phyloP scores from a whole-genome alignment of 164 flowering plant species.

The Chimonanthus salicifolius region DNA sequence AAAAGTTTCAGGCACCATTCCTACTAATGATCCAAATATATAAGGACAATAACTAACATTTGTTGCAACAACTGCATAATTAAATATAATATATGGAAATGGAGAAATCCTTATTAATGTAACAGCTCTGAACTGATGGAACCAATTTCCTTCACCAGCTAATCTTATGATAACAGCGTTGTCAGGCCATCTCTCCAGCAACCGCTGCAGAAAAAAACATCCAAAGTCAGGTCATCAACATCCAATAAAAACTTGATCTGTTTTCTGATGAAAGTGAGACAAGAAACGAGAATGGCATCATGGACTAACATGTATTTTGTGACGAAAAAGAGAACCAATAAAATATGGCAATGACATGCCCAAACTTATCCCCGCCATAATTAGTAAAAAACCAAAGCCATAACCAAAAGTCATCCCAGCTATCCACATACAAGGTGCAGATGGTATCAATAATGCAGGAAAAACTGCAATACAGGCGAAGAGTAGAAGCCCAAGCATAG shows the following conservation, averaged over 20 bases:
- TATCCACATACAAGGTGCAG: constrained; percentile 94
- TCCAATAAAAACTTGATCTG: neutral
- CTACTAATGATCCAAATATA: constrained; percentile 64
- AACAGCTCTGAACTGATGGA: constrained; percentile 78
- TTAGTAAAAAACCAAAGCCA: constrained; percentile 61
- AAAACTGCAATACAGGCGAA: constrained; percentile 74
- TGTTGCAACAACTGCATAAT: constrained; percentile 88
- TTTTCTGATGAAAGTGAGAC: neutral
- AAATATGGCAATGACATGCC: too few relatives aligned
- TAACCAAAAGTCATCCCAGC: constrained; percentile 97
- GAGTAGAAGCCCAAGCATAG: constrained; percentile 57
- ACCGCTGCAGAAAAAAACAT: constrained; percentile 35
- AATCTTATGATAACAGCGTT: constrained; percentile 70
- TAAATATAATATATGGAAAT: constrained; percentile 80
- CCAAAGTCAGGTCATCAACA: neutral
- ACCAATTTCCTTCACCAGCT: constrained; percentile 93
- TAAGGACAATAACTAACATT: constrained; percentile 77
- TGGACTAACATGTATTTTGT: constrained; percentile 11
- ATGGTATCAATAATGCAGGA: constrained; percentile 73
- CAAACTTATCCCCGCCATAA: too few relatives aligned
- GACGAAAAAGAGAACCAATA: too few relatives aligned
- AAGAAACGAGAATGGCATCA: neutral
- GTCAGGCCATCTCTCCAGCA: constrained; percentile 80
- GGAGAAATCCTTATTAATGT: constrained; percentile 83
- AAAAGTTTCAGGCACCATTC: constrained; percentile 78